A percentile compares a stretch with the other conserved stretches of the same genome.
Evolutionary conservation across 2,329 filamentous ascomycete species (phyloP).

Genomic region (Calonectria fujianensis): DNA sequence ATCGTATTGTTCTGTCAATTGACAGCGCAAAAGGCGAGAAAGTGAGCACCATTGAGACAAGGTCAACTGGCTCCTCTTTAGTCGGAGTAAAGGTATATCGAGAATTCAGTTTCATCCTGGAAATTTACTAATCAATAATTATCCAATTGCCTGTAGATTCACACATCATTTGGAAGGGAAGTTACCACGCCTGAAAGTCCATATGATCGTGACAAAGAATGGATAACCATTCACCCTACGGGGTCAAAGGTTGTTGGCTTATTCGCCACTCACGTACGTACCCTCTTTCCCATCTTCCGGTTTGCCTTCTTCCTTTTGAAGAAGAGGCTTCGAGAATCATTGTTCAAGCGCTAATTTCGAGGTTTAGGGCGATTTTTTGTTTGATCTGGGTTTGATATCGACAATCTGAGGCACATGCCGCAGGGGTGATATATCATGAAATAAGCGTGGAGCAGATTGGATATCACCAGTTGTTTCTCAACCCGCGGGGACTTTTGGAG

Average conservation of each 20-base stretch:
- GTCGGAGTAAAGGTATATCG: constrained; percentile 39
- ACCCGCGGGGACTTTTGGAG: too few species aligned
- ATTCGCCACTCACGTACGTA: constrained; percentile 38
- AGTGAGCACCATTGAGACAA: constrained; percentile 32
- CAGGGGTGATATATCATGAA: background rate
- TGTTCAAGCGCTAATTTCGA: background rate
- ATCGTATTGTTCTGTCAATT: constrained; percentile 24
- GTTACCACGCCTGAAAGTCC: constrained; percentile 23
- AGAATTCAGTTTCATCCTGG: background rate
- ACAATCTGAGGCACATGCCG: background rate
- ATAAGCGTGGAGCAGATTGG: background rate
- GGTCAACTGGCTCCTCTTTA: background rate
- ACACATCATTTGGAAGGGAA: constrained; percentile 34
- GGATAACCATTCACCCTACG: constrained; percentile 32
- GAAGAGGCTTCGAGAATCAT: background rate
- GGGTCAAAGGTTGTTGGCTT: constrained; percentile 43
- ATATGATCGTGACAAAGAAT: background rate
- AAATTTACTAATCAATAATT: background rate
- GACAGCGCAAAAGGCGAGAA: constrained; percentile 36
- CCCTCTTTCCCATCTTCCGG: background rate
- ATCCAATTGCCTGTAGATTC: constrained; percentile 21
- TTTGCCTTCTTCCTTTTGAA: background rate
- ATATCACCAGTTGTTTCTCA: too few species aligned
- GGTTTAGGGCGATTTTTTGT: background rate
- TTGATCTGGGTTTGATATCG: constrained; percentile 1